phyloP scores from a whole-genome alignment of 2,329 filamentous ascomycete genomes.

The Epichloe scottii region DNA sequence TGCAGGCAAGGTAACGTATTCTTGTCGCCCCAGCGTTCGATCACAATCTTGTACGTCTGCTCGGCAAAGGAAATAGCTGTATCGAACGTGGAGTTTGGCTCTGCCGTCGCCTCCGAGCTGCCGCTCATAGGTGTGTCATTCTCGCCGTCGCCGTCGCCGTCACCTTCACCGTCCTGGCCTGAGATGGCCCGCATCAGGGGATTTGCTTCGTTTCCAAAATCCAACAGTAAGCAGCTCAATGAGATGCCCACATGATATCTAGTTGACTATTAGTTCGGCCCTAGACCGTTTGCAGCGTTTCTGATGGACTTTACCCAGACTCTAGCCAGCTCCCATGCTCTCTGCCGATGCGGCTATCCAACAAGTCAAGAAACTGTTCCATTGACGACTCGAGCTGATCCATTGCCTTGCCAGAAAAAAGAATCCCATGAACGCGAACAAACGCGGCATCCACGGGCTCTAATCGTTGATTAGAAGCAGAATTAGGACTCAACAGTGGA shows the following conservation, averaged over 20 bases:
- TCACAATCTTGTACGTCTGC: conserved; percentile 32
- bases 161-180: conserved; percentile 15
- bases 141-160: conserved; percentile 16
- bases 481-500: conserved; percentile 31
- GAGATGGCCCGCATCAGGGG: conserved; percentile 29
- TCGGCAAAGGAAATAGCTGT: conserved; percentile 29
- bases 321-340: conserved; percentile 38
- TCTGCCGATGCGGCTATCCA: conserved; percentile 46
- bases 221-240: conserved; percentile 19
- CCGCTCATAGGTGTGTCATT: conserved; percentile 15
- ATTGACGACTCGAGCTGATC: conserved; percentile 34
- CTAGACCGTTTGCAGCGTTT: not conserved
- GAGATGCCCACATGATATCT: conserved; percentile 23
- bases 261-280: not conserved
- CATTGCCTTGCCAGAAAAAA: conserved; percentile 41
- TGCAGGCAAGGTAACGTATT: conserved; percentile 53
- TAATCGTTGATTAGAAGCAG: conserved; percentile 20
- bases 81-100: conserved; percentile 17
- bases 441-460: conserved; percentile 42
- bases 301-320: conserved; percentile 21
- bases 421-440: conserved; percentile 49
- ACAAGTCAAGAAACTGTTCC: conserved; percentile 34
- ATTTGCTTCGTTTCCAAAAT: conserved; percentile 29
- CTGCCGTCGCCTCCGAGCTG: conserved; percentile 10
- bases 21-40: conserved; percentile 40